Conservation (phyloP, 2,329 filamentous ascomycete genomes). For the Elsinoe arachidis region DNA sequence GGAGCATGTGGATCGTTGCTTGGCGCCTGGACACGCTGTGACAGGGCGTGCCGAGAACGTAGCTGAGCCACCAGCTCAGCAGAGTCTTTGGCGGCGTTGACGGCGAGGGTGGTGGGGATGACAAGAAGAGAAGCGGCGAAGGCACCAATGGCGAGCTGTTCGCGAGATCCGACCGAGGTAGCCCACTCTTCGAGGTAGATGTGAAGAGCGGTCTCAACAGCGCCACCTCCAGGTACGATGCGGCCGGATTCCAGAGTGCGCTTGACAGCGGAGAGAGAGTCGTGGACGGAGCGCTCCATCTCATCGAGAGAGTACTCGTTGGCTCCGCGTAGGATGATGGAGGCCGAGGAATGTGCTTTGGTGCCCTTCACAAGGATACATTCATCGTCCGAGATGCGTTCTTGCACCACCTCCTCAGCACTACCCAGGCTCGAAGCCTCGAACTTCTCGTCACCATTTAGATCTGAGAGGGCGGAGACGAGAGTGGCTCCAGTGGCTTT, state of each 20-base stretch:
- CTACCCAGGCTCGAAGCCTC: conserved; percentile 81
- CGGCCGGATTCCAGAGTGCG: conserved; percentile 91
- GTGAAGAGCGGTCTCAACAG: conserved; percentile 96
- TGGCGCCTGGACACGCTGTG: conserved; percentile 69
- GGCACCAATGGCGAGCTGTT: conserved; percentile 95
- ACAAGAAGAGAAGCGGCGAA: conserved; percentile 91
- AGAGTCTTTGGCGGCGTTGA: conserved; percentile 94
- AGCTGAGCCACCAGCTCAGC: conserved; percentile 93
- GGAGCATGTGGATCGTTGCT: conserved; percentile 19
- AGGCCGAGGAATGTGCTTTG: conserved; percentile 81
- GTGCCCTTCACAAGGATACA: conserved; percentile 96
- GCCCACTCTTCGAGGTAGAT: conserved; percentile 99
- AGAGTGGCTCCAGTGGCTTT: conserved; percentile 92
- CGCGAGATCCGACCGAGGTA: conserved; percentile 87
- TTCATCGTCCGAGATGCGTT: conserved; percentile 97
- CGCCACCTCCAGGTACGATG: conserved; percentile 92
- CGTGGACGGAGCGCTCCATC: conserved; percentile 98
- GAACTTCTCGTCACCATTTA: conserved; percentile 96
- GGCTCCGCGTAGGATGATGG: conserved; percentile 86
- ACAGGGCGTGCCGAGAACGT: conserved; percentile 85
- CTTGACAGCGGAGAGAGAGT: conserved; percentile 94
- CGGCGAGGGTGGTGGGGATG: conserved; percentile 90
- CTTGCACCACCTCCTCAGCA: conserved; percentile 94
- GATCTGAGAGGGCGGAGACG: conserved; percentile 84
- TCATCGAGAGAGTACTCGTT: conserved; percentile 97